Base-by-base conservation (phyloP, 306 rosid genomes). In the Sicyos baderoa region DNA sequence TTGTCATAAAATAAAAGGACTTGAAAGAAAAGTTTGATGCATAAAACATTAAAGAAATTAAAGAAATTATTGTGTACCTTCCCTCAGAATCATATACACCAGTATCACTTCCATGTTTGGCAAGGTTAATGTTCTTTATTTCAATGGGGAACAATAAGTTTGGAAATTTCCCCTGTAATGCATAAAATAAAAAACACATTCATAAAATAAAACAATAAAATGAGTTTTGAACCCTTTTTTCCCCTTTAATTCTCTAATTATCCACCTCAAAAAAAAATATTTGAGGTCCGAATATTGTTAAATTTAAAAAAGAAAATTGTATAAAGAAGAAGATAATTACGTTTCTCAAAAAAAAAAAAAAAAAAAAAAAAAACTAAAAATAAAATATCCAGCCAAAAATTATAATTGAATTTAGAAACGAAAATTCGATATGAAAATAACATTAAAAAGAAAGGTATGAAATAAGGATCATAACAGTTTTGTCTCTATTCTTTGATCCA, bases 51-150 rank as follows among this genome's bases (percentile, higher is more conserved):
- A 57, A 13, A 1, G 25, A 29, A 2, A 12, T 55, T 55, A 22
- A 55, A 55, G 29, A 0, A 2, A 15, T 18, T 18, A 35, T 35
- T 35, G 6, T 35, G 17, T 79, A 89, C 99, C 99, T 93, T 85
- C 99, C 99, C 48, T 90, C 84, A 8, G 27, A 50, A 45, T 93
- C 97, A 70, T 86, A 90, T 55, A 79, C 88, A 51, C 96, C 97
- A 16, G 97, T 82, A 80, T 93, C 99, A 62, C 99, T 93, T 50
- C 94, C 89, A 64, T 93, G 99, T 70, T 86, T 90, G 66, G 70
- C 82, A 59, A 13, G 72, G 15, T 84, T 73, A 50, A 89, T 85
- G 73, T 93, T 86, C 64, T 75, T 79, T 4, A 90, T 76, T 74
- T 86, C 99, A 57, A 93, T 76, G 10, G 97, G 97, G 35, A 88